These are phyloP conservation scores for Beauveria pseudobassiana DNA, from an alignment of 2,329 filamentous ascomycete genomes.

Conservation along the genomic window DNA sequence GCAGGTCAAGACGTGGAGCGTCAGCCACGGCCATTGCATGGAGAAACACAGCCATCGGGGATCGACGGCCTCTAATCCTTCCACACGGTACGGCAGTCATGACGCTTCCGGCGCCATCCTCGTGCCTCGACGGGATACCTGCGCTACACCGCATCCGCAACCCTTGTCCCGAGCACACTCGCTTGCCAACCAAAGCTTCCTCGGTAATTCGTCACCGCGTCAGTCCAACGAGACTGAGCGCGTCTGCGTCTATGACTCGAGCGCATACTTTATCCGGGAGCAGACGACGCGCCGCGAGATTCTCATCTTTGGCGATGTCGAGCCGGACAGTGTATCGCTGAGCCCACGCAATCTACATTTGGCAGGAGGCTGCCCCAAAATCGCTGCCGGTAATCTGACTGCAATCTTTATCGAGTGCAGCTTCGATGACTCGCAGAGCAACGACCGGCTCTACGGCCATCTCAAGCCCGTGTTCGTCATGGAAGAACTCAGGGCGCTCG, in stretches of 20 bases:
- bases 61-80: slow-evolving; percentile 38
- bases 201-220: slow-evolving; percentile 17
- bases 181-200: slow-evolving; percentile 25
- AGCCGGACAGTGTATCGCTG: slow-evolving; percentile 79
- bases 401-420: slow-evolving; percentile 96
- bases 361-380: slow-evolving; percentile 83
- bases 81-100: slow-evolving; percentile 41
- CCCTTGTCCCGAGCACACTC: slow-evolving; percentile 18
- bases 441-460: slow-evolving; percentile 80
- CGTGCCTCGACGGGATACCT: slow-evolving; percentile 21
- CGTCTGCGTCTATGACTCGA: slow-evolving; percentile 74
- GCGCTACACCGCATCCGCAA: slow-evolving; percentile 11
- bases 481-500: slow-evolving; percentile 67
- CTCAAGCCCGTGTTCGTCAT: slow-evolving; percentile 77
- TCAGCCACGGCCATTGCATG: slow-evolving; percentile 87
- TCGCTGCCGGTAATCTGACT: slow-evolving; percentile 61
- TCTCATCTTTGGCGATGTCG: slow-evolving; percentile 91
- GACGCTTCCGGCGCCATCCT: slow-evolving; percentile 33
- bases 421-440: slow-evolving; percentile 72
- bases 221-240: slow-evolving; percentile 35
- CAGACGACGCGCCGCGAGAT: slow-evolving; percentile 64
- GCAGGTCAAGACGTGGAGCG: slow-evolving; percentile 77
- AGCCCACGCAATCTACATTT: slow-evolving; percentile 77
- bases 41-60: slow-evolving; percentile 63
- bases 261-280: slow-evolving; percentile 87